Percentiles rank a stretch among this genome's conserved stretches.
Evolutionary conservation across 2,329 filamentous ascomycete genomes (phyloP).

Genomic region (Sclerotinia nivalis): DNA sequence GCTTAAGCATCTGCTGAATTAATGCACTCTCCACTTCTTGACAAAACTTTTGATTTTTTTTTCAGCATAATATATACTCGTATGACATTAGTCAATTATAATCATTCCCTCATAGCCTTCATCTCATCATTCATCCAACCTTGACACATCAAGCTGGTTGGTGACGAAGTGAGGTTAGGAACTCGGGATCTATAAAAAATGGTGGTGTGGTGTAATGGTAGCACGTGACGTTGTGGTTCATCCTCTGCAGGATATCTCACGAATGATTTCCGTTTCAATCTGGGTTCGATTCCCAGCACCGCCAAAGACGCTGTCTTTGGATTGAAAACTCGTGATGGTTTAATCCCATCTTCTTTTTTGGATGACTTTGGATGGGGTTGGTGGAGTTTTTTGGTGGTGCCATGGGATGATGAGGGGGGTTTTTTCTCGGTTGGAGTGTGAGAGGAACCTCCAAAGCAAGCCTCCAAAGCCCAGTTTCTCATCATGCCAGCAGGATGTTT

Average conservation of each 20-base stretch:
- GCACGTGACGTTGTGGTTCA: slow-evolving; percentile 24
- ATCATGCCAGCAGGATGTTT: too few relatives aligned
- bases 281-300: slow-evolving; percentile 25
- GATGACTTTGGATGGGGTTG: too few relatives aligned
- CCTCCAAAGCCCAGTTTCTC: too few relatives aligned
- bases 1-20: background rate
- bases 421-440: too few relatives aligned
- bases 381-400: background rate
- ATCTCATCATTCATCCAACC: background rate
- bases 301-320: background rate
- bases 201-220: slow-evolving; percentile 26
- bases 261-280: slow-evolving; percentile 19
- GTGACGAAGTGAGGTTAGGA: background rate
- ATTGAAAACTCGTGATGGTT: too few relatives aligned
- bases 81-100: rapidly evolving
- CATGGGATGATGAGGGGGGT: too few relatives aligned
- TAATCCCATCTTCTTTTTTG: too few relatives aligned
- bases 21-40: background rate
- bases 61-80: background rate
- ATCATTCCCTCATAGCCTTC: background rate
- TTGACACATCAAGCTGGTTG: slow-evolving; percentile 7
- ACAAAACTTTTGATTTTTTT: background rate
- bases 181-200: background rate
- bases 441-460: too few relatives aligned
- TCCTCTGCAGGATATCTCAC: slow-evolving; percentile 14